These are phyloP conservation scores for Boletus vinaceobasis DNA, from an alignment of 768 basidiomycete genomes.

Conservation along the genomic window DNA sequence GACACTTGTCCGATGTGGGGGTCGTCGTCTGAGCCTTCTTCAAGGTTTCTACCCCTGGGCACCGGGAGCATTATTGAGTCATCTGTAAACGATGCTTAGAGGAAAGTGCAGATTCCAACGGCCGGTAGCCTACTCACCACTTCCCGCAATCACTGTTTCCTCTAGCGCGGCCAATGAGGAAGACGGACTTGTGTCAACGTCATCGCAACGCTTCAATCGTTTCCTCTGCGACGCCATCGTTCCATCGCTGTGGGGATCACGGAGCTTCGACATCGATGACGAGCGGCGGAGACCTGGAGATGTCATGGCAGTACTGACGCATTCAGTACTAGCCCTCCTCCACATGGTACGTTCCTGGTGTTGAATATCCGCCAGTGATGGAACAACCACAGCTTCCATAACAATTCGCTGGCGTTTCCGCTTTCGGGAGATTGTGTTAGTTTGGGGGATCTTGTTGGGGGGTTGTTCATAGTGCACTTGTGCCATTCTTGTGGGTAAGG, in stretches of 20 bases:
- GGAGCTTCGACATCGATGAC: conserved; percentile 22
- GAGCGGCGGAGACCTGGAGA: conserved; percentile 25
- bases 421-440: conserved; percentile 12
- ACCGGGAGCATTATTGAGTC: conserved; percentile 43
- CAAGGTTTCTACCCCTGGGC: background rate
- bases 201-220: conserved; percentile 25
- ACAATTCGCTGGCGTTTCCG: conserved; percentile 49
- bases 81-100: conserved; percentile 31
- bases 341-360: conserved; percentile 17
- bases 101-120: background rate
- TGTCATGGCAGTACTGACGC: background rate
- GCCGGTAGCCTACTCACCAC: conserved; percentile 23
- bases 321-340: conserved; percentile 21
- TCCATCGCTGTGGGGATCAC: conserved; percentile 15
- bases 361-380: conserved; percentile 32
- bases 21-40: conserved; percentile 60
- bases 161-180: conserved; percentile 21
- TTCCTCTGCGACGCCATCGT: conserved; percentile 13
- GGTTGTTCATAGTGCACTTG: background rate
- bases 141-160: conserved; percentile 32
- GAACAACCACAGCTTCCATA: conserved; percentile 53
- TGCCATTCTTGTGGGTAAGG: conserved; percentile 15
- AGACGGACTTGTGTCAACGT: conserved; percentile 11
- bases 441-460: conserved; percentile 4
- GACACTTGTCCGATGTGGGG: conserved; percentile 62